A percentile compares a stretch with the other conserved stretches of the same genome.
Evolutionary conservation across 441 rosid genomes (phyloP).

Genomic region (Hura crepitans): DNA sequence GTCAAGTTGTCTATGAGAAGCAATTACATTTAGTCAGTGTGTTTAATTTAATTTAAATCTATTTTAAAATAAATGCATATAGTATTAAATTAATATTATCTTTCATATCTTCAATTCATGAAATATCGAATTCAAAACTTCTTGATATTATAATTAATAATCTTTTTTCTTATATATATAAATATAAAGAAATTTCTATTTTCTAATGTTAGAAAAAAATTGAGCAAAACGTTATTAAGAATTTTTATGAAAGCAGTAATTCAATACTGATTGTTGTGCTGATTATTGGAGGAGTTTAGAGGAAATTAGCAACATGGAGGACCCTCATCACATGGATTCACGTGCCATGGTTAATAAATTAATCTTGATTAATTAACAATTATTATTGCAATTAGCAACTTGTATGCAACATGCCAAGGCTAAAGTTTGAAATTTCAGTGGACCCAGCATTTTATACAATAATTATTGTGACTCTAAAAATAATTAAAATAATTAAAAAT

Average conservation of each 20-base stretch:
- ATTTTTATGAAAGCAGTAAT: too few species aligned
- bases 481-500: background rate
- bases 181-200: too few species aligned
- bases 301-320: constrained; percentile 31
- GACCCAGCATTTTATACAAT: constrained; percentile 32
- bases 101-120: too few species aligned
- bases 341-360: constrained; percentile 29
- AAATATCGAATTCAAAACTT: too few species aligned
- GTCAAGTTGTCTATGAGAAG: too few species aligned
- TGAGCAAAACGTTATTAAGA: background rate
- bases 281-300: constrained; percentile 22
- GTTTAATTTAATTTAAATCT: too few species aligned
- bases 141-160: too few species aligned
- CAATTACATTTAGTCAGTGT: too few species aligned
- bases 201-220: background rate
- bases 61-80: too few species aligned
- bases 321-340: constrained; percentile 54
- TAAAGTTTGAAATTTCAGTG: constrained; percentile 29
- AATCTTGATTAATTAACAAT: constrained; percentile 26
- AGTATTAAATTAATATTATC: too few species aligned
- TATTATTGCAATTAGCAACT: constrained; percentile 22
- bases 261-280: too few species aligned
- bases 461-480: constrained; percentile 26
- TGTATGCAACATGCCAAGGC: constrained; percentile 26
- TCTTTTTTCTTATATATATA: too few species aligned